Evolutionary conservation across 1,284 basidiomycete species (phyloP), one percentile per base, ranked within the genome.

Genomic region (Ceratobasidium sp.): DNA sequence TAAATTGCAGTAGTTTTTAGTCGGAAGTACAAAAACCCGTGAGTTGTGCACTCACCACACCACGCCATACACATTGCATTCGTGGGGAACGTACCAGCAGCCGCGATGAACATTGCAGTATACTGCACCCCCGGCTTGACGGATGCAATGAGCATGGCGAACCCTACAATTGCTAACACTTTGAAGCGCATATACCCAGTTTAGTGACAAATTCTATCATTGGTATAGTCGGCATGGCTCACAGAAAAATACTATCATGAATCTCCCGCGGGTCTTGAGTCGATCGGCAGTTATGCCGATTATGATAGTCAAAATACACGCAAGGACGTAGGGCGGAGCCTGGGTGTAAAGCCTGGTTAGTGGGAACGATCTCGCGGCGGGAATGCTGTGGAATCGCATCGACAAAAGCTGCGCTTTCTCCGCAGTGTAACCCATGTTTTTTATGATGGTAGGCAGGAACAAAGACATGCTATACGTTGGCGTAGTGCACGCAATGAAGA

Each of bases 381-480:
- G 8, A 23, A 18, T 57, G 7, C 8, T 3, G 8, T 57, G 3
- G 7, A 35, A 14, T 30, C 66, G 44, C 57, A 70, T 52, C 7
- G 48, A 54, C 35, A 70, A 35, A 27, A 78, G 59, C 30, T 78
- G 67, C 79, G 82, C 82, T 79, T 83, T 85, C 80, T 84, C 82
- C 74, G 83, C 81, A 78, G 85, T 83, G 81, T 85, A 80, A 16
- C 80, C 80, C 65, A 81, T 86, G 82, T 89, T 83, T 71, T 85
- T 86, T 70, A 89, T 87, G 71, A 89, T 88, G 2, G 87, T 88
- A 0, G 90, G 90, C 0, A 88, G 87, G 81, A 90, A 90, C 0
- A 90, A 82, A 0, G 87, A 86, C 80, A 90, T 90, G 33, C 68
- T 70, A 23, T 70, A 70, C 14, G 68, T 70, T 4, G 68, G 68